Evolutionary conservation across 352 stramenopile species (phyloP).

Genomic region (Phytopythium montanum): DNA sequence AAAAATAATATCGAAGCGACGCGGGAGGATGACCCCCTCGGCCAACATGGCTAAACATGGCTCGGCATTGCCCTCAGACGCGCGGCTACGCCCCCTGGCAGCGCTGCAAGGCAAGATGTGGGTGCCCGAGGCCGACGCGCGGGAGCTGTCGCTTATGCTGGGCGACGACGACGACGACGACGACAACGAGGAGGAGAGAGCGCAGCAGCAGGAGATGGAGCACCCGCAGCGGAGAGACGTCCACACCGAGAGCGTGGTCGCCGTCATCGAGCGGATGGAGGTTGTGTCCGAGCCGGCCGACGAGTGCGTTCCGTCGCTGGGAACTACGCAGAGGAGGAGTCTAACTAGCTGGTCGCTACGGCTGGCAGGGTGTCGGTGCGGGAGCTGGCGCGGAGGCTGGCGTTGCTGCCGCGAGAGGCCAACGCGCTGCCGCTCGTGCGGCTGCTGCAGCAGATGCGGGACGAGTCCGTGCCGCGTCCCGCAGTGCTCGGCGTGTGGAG

Average conservation of each 20-base stretch:
- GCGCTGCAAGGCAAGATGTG: background rate
- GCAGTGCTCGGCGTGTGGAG: constrained; percentile 52
- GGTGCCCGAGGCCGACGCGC: constrained; percentile 13
- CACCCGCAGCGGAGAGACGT: constrained; percentile 5
- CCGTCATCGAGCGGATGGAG: constrained; percentile 35
- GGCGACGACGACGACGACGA: constrained; percentile 30
- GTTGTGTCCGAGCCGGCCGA: constrained; percentile 19
- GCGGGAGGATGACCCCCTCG: background rate
- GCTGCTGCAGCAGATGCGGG: constrained; percentile 42
- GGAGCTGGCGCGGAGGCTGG: constrained; percentile 25
- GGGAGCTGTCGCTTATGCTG: constrained; percentile 36
- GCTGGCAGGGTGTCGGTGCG: constrained; percentile 30
- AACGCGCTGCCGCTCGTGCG: constrained; percentile 33
- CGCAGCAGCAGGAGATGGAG: constrained; percentile 8
- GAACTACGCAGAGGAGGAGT: background rate
- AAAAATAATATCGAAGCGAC: constrained; percentile 2
- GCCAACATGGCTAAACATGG: background rate
- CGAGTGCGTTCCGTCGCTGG: constrained; percentile 26
- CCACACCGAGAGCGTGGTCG: constrained; percentile 30
- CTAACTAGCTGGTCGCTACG: background rate
- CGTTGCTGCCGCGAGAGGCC: constrained; percentile 28
- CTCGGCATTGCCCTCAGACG: background rate
- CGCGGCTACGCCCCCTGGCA: too few species aligned
- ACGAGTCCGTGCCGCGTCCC: constrained; percentile 48
- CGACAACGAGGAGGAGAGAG: constrained; percentile 5